Conservation (phyloP, 352 stramenopile genomes). For the Phytophthora sansomeana region DNA sequence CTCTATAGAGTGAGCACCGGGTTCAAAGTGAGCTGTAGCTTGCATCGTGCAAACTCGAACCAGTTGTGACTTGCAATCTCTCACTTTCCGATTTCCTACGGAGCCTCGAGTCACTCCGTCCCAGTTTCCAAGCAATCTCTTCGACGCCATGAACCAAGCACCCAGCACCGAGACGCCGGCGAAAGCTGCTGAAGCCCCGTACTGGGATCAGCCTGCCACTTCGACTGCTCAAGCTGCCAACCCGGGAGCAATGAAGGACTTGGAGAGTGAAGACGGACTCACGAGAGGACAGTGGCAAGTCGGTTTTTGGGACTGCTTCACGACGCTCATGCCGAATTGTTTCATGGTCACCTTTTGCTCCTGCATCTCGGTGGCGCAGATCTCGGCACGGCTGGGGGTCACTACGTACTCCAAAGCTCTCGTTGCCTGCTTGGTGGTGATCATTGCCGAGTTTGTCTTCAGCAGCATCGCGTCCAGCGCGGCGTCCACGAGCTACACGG, state of each 20-base stretch:
- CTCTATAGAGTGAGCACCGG: conserved; percentile 7
- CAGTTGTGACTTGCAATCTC: neutral
- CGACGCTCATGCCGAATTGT: conserved; percentile 52
- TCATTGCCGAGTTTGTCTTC: conserved; percentile 27
- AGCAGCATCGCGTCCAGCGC: conserved; percentile 9
- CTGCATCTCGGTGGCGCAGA: conserved; percentile 57
- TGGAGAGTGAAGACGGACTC: conserved; percentile 32
- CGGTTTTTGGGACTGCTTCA: conserved; percentile 54
- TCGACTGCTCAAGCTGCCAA: conserved; percentile 3
- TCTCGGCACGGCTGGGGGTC: conserved; percentile 45
- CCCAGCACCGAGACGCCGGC: conserved; percentile 28
- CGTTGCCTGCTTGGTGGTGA: conserved; percentile 33
- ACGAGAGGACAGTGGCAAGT: conserved; percentile 29
- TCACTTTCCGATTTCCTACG: conserved; percentile 34
- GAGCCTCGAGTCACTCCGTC: conserved; percentile 16
- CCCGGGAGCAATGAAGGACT: conserved; percentile 11
- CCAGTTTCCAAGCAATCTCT: neutral
- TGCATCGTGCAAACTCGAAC: neutral
- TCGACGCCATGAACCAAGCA: conserved; percentile 20
- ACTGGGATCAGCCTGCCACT: conserved; percentile 21
- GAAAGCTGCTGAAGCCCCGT: conserved; percentile 20
- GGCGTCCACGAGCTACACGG: conserved; percentile 43
- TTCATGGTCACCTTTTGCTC: conserved; percentile 54
- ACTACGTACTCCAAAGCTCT: conserved; percentile 41
- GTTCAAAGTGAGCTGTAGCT: neutral